phyloP scores from a whole-genome alignment of 805 yeast species.

The Dipodascus geniculatus region DNA sequence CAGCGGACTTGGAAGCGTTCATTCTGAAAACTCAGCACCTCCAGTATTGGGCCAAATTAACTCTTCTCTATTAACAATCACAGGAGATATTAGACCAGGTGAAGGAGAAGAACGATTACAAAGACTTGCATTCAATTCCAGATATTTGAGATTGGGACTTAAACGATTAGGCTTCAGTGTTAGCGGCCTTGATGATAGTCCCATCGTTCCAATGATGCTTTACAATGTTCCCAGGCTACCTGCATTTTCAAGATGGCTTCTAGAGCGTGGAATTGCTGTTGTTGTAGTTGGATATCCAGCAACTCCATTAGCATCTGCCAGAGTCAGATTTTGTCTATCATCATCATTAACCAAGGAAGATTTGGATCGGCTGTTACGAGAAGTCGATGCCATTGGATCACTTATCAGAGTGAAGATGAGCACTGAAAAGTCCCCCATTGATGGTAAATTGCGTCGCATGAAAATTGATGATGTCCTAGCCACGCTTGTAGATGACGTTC shows the following conservation, averaged over 20 bases:
- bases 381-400: constrained; percentile 71
- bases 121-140: constrained; percentile 90
- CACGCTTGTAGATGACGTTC: constrained; percentile 51
- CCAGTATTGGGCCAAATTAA: constrained; percentile 83
- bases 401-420: constrained; percentile 47
- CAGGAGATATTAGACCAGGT: constrained; percentile 77
- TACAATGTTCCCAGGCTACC: constrained; percentile 94
- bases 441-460: constrained; percentile 36
- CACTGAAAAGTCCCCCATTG: constrained; percentile 9
- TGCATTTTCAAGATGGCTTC: constrained; percentile 72
- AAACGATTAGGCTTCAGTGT: constrained; percentile 89
- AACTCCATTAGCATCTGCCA: constrained; percentile 77
- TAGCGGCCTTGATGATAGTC: constrained; percentile 92
- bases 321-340: constrained; percentile 88
- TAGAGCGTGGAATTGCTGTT: constrained; percentile 74
- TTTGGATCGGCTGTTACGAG: constrained; percentile 65
- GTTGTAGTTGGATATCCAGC: constrained; percentile 98
- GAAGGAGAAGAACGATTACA: constrained; percentile 87
- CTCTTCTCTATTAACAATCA: constrained; percentile 65
- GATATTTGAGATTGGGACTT: constrained; percentile 83
- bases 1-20: constrained; percentile 57
- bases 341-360: constrained; percentile 90
- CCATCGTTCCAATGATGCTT: constrained; percentile 80
- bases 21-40: constrained; percentile 83
- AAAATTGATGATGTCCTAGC: constrained; percentile 63